Base-by-base conservation (phyloP, 257 asterid genomes). In the Hygrophila difformis region DNA sequence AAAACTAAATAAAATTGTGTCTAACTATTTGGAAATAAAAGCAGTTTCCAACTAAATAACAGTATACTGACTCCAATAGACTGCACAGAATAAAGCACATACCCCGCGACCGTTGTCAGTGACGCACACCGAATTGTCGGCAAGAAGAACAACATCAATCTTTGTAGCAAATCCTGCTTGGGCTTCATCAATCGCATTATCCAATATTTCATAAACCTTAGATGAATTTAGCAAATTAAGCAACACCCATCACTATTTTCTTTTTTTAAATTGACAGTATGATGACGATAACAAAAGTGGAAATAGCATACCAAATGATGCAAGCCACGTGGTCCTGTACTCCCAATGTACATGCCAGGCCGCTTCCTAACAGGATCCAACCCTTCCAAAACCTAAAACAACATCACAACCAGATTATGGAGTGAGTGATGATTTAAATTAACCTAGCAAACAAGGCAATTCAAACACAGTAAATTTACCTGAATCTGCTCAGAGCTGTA, bases 91-190 rank as follows among this genome's bases (percentile, higher is more conserved):
- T 24, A 49, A 61, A 38, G 50, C 51, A 68, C 86, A 53, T 82
- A 89, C 98, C 93, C 98, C 98, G 59, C 95, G 94, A 6, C 99
- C 99, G 52, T 91, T 67, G 61, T 91, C 98, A 20, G 87, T 76
- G 56, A 91, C 80, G 81, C 94, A 49, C 66, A 82, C 96, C 45
- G 96, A 91, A 53, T 80, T 78, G 49, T 91, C 96, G 16, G 73
- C 77, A 63, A 58, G 77, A 36, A 91, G 68, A 67, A 74, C 63
- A 17, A 91, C 93, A 54, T 91, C 82, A 49, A 91, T 69, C 56
- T 62, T 86, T 53, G 96, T 75, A 39, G 99, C 99, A 69, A 35
- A 78, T 39, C 99, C 99, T 17, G 95, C 99, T 58, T 91, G 99
- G 12, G 92, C 96, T 67, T 91, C 99, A 51, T 91, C 99, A 31